These are phyloP conservation scores for Sporothrix phasma DNA, from an alignment of 2,329 filamentous ascomycete species.

Conservation along the genomic window DNA sequence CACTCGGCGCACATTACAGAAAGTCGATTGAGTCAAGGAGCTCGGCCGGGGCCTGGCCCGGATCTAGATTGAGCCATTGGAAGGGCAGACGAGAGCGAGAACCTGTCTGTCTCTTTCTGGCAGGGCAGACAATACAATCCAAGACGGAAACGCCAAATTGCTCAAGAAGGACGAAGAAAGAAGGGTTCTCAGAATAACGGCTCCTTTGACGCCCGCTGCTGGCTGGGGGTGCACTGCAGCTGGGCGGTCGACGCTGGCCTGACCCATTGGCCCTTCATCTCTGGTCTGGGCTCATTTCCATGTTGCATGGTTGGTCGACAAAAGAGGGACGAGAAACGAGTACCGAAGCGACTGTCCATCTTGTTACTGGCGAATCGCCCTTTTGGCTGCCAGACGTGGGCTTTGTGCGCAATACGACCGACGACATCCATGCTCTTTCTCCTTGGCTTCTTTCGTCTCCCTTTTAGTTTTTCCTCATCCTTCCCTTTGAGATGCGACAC, in stretches of 20 bases:
- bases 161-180: neutral
- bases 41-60: neutral
- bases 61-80: neutral
- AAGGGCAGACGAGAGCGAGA: neutral
- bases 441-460: neutral
- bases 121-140: neutral
- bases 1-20: neutral
- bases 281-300: neutral
- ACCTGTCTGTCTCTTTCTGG: neutral
- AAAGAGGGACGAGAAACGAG: neutral
- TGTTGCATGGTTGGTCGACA: neutral
- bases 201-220: neutral
- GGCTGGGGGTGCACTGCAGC: neutral
- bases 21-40: neutral
- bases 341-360: neutral
- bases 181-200: neutral
- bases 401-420: neutral
- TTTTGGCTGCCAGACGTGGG: neutral
- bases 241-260: neutral
- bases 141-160: neutral
- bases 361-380: neutral
- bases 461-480: neutral
- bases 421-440: neutral
- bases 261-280: neutral
- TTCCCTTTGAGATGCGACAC: neutral